Conservation (phyloP, 805 yeast genomes). For the Kregervanrija fluxuum region DNA sequence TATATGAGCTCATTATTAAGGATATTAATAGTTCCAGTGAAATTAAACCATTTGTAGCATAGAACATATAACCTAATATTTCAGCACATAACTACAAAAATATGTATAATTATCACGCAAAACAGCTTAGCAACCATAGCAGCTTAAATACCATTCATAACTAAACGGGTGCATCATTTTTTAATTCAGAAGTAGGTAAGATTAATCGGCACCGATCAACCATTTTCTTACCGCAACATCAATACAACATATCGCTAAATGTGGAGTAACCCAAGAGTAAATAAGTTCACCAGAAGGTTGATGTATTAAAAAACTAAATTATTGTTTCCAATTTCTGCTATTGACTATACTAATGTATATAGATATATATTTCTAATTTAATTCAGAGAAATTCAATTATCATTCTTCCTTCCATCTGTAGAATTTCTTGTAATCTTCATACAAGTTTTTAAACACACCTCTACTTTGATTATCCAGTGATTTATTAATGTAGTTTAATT, state of each 20-base stretch:
- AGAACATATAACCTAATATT: not conserved
- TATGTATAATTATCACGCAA: not conserved
- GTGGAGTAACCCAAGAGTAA: not conserved
- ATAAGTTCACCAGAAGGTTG: not conserved
- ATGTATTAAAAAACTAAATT: not conserved
- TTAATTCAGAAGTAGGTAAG: too few species aligned
- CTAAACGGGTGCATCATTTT: constrained; percentile 37
- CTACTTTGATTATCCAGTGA: constrained; percentile 66
- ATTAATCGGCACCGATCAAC: too few species aligned
- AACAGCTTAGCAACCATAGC: constrained; percentile 52
- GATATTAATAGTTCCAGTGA: constrained; percentile 25
- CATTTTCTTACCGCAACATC: too few species aligned
- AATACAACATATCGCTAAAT: too few species aligned
- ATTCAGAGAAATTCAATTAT: not conserved
- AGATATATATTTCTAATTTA: too few species aligned
- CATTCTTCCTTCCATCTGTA: constrained; percentile 77
- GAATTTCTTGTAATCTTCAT: constrained; percentile 62
- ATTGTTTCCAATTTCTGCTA: not conserved
- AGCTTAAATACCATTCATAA: constrained; percentile 83
- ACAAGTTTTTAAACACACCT: constrained; percentile 56
- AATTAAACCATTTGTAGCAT: constrained; percentile 25
- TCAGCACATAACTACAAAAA: not conserved
- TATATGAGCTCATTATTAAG: constrained; percentile 52
- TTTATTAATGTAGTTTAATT: constrained; percentile 53
- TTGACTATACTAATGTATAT: not conserved